Conservation (phyloP, 495 filamentous ascomycete genomes). For the Hyaloscypha hepaticicola region DNA sequence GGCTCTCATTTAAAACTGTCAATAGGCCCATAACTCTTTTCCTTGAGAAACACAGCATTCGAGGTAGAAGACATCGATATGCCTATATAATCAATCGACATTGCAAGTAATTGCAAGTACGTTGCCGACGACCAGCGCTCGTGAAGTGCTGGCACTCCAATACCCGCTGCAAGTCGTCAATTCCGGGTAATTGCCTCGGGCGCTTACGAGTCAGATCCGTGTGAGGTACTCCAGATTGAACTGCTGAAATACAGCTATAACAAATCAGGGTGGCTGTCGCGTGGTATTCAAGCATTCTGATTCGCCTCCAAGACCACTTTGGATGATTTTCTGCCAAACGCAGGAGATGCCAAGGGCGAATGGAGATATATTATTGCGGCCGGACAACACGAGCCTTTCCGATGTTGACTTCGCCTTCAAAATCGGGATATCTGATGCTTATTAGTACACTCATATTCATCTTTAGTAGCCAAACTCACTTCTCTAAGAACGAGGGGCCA, state of each 20-base stretch:
- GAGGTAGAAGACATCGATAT: neutral
- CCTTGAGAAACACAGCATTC: neutral
- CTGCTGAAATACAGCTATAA: neutral
- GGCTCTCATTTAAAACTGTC: neutral
- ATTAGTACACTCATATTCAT: neutral
- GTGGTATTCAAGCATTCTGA: too few species aligned
- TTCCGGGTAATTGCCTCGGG: neutral
- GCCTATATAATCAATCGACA: neutral
- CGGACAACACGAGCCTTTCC: neutral
- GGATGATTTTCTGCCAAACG: too few species aligned
- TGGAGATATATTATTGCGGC: neutral
- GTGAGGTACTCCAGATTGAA: neutral
- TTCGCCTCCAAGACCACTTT: too few species aligned
- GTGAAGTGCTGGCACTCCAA: neutral
- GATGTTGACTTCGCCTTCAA: slow-evolving; percentile 1
- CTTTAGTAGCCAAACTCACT: neutral
- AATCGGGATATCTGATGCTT: neutral
- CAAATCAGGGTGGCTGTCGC: neutral
- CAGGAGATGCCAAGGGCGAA: too few species aligned
- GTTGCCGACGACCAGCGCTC: neutral
- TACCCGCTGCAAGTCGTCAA: neutral
- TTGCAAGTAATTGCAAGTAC: neutral
- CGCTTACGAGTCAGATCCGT: neutral
- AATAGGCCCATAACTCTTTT: neutral
- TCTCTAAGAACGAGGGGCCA: neutral